Evolutionary conservation across 257 asterid genomes (phyloP), one percentile per base, ranked within the genome.

Genomic region (Gentiana macrophylla): DNA sequence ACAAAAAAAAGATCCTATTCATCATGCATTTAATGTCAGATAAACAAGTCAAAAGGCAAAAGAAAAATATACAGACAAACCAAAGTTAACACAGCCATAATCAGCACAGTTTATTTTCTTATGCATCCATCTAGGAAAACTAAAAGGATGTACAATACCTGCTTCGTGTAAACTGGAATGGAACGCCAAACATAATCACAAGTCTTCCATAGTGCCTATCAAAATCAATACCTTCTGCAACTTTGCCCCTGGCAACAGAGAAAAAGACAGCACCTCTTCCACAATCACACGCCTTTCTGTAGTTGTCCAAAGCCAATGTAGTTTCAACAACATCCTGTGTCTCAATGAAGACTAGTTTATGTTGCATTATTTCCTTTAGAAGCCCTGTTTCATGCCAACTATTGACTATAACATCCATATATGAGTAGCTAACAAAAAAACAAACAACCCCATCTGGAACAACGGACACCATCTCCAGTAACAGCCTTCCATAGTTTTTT

Each of bases 191-290:
- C 98, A 92, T 88, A 73, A 92, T 88, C 33, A 88, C 97, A 68
- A 92, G 97, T 62, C 97, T 82, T 59, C 98, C 98, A 74, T 92
- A 92, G 72, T 92, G 98, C 69, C 97, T 81, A 72, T 92, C 98
- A 62, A 92, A 92, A 72, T 92, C 98, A 63, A 92, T 92, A 67
- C 98, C 98, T 73, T 92, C 97, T 0, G 98, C 98, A 55, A 92
- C 98, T 79, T 92, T 92, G 44, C 98, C 98, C 85, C 98, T 92
- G 73, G 99, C 99, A 70, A 92, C 99, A 32, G 99, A 92, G 82
- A 92, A 88, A 66, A 92, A 92, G 55, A 92, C 97, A 12, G 99
- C 99, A 53, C 99, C 99, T 76, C 99, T 81, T 56, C 99, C 99
- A 77, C 94, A 80, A 80, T 92, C 97, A 72, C 99, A 92, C 66